These are phyloP conservation scores for Corchorus capsularis DNA, from an alignment of 345 rosid genomes.

Conservation along the genomic window DNA sequence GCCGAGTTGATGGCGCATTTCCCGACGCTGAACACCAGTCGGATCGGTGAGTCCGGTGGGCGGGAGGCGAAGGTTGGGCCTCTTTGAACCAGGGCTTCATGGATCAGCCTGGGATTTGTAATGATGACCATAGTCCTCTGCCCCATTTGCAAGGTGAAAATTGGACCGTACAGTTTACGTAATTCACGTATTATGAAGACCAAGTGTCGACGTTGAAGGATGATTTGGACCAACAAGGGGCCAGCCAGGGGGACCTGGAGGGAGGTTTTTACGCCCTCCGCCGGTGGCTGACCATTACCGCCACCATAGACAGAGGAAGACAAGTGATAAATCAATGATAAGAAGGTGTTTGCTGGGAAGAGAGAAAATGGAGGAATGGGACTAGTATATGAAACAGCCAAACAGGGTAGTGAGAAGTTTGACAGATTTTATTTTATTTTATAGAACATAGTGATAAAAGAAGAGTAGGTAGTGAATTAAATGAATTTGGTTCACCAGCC, in stretches of 20 bases:
- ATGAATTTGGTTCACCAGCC: slow-evolving; percentile 21
- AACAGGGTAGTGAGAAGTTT: not conserved
- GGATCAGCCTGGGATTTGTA: slow-evolving; percentile 78
- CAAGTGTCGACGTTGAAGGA: slow-evolving; percentile 77
- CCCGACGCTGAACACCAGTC: slow-evolving; percentile 80
- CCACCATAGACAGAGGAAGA: slow-evolving; percentile 61
- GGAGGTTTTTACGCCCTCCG: slow-evolving; percentile 45
- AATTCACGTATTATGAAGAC: slow-evolving; percentile 64
- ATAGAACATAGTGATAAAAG: slow-evolving; percentile 8
- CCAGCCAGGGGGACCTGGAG: slow-evolving; percentile 90
- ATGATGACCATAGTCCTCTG: slow-evolving; percentile 85
- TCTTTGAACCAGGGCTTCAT: slow-evolving; percentile 77
- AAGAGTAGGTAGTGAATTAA: not conserved
- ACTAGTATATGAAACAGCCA: not conserved
- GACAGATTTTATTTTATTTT: too few species aligned
- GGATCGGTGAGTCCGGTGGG: slow-evolving; percentile 86
- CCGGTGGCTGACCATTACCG: slow-evolving; percentile 34
- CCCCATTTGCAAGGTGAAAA: slow-evolving; percentile 95
- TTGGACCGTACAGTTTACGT: slow-evolving; percentile 76
- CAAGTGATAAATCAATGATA: slow-evolving; percentile 36
- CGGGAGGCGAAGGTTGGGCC: slow-evolving; percentile 73
- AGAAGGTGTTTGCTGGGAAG: slow-evolving; percentile 20
- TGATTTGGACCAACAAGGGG: slow-evolving; percentile 71
- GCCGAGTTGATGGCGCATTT: slow-evolving; percentile 94
- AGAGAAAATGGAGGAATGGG: too few species aligned